Evolutionary conservation across 208 protist species (phyloP), one percentile per base, ranked within the genome.

Genomic region (Wallacemonas sp.): DNA sequence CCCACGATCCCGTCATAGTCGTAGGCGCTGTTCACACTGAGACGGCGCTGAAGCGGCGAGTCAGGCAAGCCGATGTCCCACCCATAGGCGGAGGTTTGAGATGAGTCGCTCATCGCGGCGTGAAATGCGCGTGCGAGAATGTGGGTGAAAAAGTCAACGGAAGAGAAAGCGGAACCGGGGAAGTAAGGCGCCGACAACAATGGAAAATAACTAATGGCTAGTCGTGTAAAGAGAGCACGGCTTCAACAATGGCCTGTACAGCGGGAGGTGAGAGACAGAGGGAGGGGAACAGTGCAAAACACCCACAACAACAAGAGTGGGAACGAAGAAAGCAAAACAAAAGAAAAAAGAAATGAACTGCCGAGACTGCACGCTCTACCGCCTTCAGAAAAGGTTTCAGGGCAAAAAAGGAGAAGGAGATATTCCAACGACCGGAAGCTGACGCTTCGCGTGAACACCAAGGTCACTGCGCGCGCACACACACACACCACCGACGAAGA

Each of bases 21-120:
- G 55, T 62, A 44, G 24, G 10, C 39, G 15, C 24, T 37, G 27
- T 30, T 32, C 30, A 39, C 30, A 22, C 58, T 64, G 8, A 64
- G 58, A 5, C 58, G 58, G 32, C 58, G 58, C 58, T 64, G 58
- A 24, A 39, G 58, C 10, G 58, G 66, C 19, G 66, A 55, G n/a
- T 32, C 15, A 8, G 61, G 21, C 13, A 57, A 53, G 3, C 57
- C 57, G 57, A 54, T 57, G 52, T 65, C 63, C 58, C 55, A 63
- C 19, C 13, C 33, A n/a, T 55, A 66, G 13, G 1, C 38, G 21
- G 62, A 39, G 10, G 34, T 32, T 30, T 46, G 38, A 22, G 58
- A 66, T 21, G 36, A n/a, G 32, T 55, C 39, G 13, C 30, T 38
- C 50, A 57, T 57, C 30, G 12, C 21, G 45, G 17, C 5, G 41